Evolutionary conservation across 192 early-diverging fungal genomes (phyloP).

Genomic region (Gamsiella multidivaricata): DNA sequence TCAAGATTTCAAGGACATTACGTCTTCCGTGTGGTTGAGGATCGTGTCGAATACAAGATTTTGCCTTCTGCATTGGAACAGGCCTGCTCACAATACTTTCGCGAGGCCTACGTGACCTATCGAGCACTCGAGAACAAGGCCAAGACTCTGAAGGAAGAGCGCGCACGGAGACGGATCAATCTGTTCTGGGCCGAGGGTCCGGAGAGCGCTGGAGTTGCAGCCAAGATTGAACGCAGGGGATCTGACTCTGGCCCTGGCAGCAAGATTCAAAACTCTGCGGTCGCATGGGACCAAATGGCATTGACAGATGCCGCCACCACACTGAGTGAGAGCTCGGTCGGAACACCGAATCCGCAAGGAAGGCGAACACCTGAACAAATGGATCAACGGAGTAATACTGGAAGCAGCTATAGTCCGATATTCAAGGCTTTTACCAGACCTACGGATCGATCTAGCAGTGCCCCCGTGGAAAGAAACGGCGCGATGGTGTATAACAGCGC

Average conservation of each 20-base stretch:
- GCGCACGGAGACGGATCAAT: background rate
- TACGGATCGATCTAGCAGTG: background rate
- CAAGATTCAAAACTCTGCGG: constrained; percentile 18
- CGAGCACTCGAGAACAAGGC: constrained; percentile 28
- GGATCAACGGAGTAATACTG: constrained; percentile 30
- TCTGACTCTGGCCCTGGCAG: too few relatives aligned
- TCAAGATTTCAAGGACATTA: constrained; percentile 35
- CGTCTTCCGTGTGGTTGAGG: constrained; percentile 28
- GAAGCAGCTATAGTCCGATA: constrained; percentile 3
- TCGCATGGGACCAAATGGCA: constrained; percentile 27
- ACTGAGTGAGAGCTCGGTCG: background rate
- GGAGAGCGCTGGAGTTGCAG: too few relatives aligned
- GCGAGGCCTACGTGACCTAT: constrained; percentile 26
- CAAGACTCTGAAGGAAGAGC: constrained; percentile 16
- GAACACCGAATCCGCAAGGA: background rate
- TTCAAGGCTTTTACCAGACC: constrained; percentile 5
- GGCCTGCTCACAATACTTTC: constrained; percentile 37
- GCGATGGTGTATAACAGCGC: background rate
- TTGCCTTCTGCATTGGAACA: constrained; percentile 9
- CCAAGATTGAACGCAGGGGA: background rate
- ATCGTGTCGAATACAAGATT: constrained; percentile 39
- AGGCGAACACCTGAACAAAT: constrained; percentile 4
- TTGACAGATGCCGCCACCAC: background rate
- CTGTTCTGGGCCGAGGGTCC: background rate
- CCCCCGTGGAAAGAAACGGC: background rate